Base-by-base conservation (phyloP, 2,329 filamentous ascomycete genomes). In the Epichloe scottii region DNA sequence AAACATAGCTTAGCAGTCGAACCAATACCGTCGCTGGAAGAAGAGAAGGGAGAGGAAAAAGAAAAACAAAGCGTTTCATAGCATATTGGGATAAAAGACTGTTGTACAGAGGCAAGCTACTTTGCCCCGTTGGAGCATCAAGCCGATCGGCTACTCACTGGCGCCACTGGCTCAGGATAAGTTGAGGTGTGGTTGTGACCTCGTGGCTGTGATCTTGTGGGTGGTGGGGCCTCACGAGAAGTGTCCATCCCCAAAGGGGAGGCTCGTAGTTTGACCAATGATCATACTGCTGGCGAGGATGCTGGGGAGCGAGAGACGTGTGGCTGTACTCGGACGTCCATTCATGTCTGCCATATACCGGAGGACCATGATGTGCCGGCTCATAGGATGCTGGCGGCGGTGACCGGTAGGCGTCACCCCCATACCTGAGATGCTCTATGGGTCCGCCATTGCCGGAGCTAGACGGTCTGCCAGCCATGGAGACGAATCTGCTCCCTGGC, bases 401-500 rank as follows among this genome's bases (percentile, higher is more conserved):
- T 26, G 45, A 40, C 17, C 37, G 39, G 11, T 35, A 7, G 1
- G 23, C 23, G 17, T 46, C 51, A 19, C n/a, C 48, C 14, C 55
- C 51, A 11, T 53, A 52, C 15, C 35, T 46, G 10, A 14, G 21
- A 5, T 44, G 40, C 17, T 40, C 54, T 6, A 34, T 12, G 7
- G 53, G 49, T 3, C 40, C 43, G 17, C 52, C 50, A 23, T 49
- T 52, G 12, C 58, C 56, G 5, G 56, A 58, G 40, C 56, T 59
- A n/a, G 54, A 54, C 11, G 57, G 54, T 3, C 59, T 55, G n/a
- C 53, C 42, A 8, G 47, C 46, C 3, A 53, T 44, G 4, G 48
- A 47, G 15, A 41, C 40, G 37, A 50, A 40, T 14, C 55, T 56
- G 30, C 45, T 56, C 17, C 50, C 48, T 6, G 54, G 53, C 2